Evolutionary conservation across 2,329 filamentous ascomycete genomes (phyloP), one percentile per base, ranked within the genome.

Genomic region (Fusarium lyarnte): DNA sequence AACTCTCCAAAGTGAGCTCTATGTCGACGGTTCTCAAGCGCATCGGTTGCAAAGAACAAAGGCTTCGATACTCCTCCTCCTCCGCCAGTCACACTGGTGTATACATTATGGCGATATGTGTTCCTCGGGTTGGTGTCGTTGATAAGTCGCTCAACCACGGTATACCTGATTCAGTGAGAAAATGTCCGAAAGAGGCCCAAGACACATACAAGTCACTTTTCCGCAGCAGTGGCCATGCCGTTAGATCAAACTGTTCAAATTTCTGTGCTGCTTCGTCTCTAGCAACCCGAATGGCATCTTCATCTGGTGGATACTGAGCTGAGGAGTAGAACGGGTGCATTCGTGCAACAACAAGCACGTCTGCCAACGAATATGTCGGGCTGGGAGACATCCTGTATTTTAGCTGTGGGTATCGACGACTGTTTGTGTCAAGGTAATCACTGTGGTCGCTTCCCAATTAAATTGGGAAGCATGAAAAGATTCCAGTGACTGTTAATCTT

Each of bases 21-120:
- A 2, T 86, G 84, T 3, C 67, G 68, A 3, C 84, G 82, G 31
- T 85, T 86, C 58, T 86, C 84, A 3, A 70, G 21, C 0, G 75
- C 73, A 66, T 85, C 83, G 0, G 81, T 83, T 0, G 80, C 79
- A 54, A 86, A 86, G 41, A 85, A 77, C 64, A 86, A 64, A 0
- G 80, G 78, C 0, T 74, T 72, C 1, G 77, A 77, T 2, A 60
- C 6, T 0, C 78, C 78, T 1, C 69, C 77, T 1, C 81, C 82
- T 0, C 85, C 84, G 1, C 85, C 84, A 0, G 84, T 85, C 2
- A 77, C 76, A 43, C 82, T 84, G 0, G 81, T 77, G 55, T 85
- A 86, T 6, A 78, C 71, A 27, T 77, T 78, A 6, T 75, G 76
- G 0, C 84, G 82, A 60, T 82, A 85, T 0, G 72, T 79, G 65